Base-by-base conservation (phyloP, 2,329 filamentous ascomycete species). In the Aspergillus oerlinghausenensis region DNA sequence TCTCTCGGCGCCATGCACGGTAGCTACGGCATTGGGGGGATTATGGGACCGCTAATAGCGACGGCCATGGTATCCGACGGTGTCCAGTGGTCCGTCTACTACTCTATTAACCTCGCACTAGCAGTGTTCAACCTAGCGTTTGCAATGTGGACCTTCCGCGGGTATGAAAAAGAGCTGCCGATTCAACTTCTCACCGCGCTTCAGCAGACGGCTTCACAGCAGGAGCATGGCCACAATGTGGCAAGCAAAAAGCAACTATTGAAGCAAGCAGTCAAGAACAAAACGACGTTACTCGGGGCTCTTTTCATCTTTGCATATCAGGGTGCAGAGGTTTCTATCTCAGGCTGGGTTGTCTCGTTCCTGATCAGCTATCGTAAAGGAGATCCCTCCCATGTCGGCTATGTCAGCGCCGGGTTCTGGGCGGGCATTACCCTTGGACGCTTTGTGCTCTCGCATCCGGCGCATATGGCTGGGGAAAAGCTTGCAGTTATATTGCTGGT, bases 301-400 rank as follows among this genome's bases (percentile, higher is more conserved):
- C 71, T 90, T 9, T 94, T 94, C 77, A 89, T 94, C 71, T 94
- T 95, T 70, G 84, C 86, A 26, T 95, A 96, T 71, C 89, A 94
- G 73, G 90, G 90, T 35, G 88, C 88, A 38, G 90, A 95, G 73
- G 90, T 95, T 17, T 87, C 86, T 14, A 89, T 93, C 61, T 90
- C 88, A 0, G 90, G 90, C 53, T 95, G 90, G 91, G 87, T 93
- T 50, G 91, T 93, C 60, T 91, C 88, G 2, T 95, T 92, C 76
- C 77, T 95, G 42, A 91, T 94, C 72, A 82, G 82, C 51, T 83
- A 85, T 60, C 86, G 90, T 40, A 77, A 85, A 55, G 90, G 89
- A 14, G 80, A 88, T 63, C 88, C 89, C 6, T 78, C 82, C 0
- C 79, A 81, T 3, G 88, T 94, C 19, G 90, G 91, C 38, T 94